Evolutionary conservation across 2,329 filamentous ascomycete species (phyloP), one percentile per base, ranked within the genome.

Genomic region (Bipolaris gigantea): DNA sequence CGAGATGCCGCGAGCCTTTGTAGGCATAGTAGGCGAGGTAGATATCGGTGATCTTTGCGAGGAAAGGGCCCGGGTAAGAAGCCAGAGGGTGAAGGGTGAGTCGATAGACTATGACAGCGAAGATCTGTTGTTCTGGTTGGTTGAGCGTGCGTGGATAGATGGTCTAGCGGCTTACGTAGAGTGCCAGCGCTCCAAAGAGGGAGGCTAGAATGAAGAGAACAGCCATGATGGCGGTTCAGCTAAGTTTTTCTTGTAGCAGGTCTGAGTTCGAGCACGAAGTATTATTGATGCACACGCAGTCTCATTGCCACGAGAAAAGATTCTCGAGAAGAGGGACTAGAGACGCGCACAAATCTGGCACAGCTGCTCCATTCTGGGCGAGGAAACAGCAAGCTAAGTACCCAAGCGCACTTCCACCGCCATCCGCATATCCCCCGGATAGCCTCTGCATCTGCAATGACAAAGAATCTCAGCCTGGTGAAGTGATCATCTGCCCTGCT

Each of bases 1-100:
- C 85, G 16, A 92, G 80, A 68, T 92, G 89, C 1, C 89, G 82
- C 61, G 89, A 86, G 48, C 89, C 89, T 65, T 84, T 87, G 75
- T 86, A 89, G 43, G 88, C 88, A 62, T 91, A 86, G 72, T 89
- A 92, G 27, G 73, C 67, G 18, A 73, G 66, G 53, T 73, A 70
- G 53, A 70, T 67, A 56, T 75, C 72, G 21, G 73, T 73, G 32
- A 73, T 65, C 46, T 65, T 65, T n/a, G 72, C 72, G 18, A 75
- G 71, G 23, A 72, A 65, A 2, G 77, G 77, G 16, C 77, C 77
- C 0, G 77, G 77, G 53, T 77, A 77, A 18, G 64, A 67, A 8
- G 76, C 69, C 4, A 79, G 71, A 7, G 76, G 77, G 52, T 79
- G 76, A 10, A 79, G 64, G 39, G 70, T 75, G 10, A 79, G 55